Percentiles rank a stretch among this genome's conserved stretches.
Conservation (phyloP, 164 flowering plant genomes). For the Vitis amurensis region DNA sequence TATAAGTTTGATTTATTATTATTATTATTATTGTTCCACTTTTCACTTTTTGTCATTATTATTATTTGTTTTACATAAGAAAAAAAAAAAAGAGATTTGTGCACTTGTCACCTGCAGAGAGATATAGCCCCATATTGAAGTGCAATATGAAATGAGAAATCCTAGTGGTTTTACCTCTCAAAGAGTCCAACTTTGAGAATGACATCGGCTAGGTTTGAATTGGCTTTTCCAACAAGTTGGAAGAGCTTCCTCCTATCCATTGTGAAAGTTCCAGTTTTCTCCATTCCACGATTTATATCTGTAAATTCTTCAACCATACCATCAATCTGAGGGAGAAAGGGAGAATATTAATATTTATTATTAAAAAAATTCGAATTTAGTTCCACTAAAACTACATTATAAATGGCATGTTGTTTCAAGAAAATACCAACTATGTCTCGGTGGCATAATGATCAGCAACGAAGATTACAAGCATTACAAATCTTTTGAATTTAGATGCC, state of each 20-base stretch:
- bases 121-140: background rate
- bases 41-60: no score
- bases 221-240: constrained; percentile 90
- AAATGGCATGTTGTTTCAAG: no score
- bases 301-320: constrained; percentile 81
- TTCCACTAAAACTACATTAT: no score
- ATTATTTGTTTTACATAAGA: no score
- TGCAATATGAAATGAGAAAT: background rate
- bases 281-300: constrained; percentile 83
- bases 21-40: no score
- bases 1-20: background rate
- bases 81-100: background rate
- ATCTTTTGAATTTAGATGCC: no score
- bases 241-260: constrained; percentile 81
- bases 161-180: constrained; percentile 54
- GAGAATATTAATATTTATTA: background rate
- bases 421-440: background rate
- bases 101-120: constrained; percentile 1
- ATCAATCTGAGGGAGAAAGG: constrained; percentile 55
- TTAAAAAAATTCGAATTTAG: background rate
- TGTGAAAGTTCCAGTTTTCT: constrained; percentile 81
- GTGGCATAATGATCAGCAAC: background rate
- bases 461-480: background rate
- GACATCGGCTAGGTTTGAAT: constrained; percentile 84
- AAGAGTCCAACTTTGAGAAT: constrained; percentile 90